Evolutionary conservation across 2,329 filamentous ascomycete genomes (phyloP), one percentile per base, ranked within the genome.

Genomic region (Penicillium sp.): DNA sequence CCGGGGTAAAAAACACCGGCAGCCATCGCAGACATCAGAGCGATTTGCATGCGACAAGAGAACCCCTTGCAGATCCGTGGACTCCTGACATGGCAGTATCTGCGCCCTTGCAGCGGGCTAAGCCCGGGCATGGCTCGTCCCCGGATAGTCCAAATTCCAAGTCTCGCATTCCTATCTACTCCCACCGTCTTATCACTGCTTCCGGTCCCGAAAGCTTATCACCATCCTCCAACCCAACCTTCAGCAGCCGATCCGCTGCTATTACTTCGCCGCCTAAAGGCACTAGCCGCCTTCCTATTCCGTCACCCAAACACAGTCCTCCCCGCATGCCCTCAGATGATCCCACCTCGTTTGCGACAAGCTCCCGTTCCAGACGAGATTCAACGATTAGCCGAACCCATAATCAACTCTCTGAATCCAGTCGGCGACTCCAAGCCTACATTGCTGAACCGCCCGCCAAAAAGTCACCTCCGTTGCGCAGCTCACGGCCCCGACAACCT

Each of bases 401-500:
- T 61, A 69, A 66, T 34, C 65, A 66, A 30, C 61, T 65, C 42
- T 63, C 67, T 22, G 79, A 75, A 53, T 80, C 76, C 60, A 83
- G 77, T 59, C 72, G 77, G 37, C 78, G 81, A 42, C 76, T 93
- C 11, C 84, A 86, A 59, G 87, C 88, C 33, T 88, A 87, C 65
- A 87, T 93, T 57, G 80, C 86, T 49, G 76, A 81, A 29, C 82
- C 87, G 36, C 77, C 78, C 14, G 81, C 87, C 0, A 89, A 88
- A 64, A 78, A 85, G 29, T 95, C 90, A 1, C 89, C 89, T 3
- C 82, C 86, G 9, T 73, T 95, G 41, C 82, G 89, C 63, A 93
- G 88, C 63, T 93, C 89, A 35, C 79, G 88, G 35, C 88, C 88
- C n/a, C 79, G 89, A 43, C 85, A 89, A 63, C 85, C 87, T 8